Conservation (phyloP, 768 basidiomycete species). For the Xerocomellus dryophilus region DNA sequence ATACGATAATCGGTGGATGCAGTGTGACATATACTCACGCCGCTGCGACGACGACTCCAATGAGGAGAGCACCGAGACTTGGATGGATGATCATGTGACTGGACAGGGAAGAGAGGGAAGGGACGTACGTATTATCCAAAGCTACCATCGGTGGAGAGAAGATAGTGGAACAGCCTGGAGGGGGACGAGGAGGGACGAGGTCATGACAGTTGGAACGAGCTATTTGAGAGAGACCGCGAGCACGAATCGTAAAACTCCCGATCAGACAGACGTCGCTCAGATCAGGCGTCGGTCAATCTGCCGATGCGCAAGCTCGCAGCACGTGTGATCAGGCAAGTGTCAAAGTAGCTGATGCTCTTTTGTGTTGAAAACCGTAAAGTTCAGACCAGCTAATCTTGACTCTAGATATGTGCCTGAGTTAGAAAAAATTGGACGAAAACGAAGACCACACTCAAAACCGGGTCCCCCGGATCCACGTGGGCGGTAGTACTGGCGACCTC, state of each 20-base stretch:
- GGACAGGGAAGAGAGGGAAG: background rate
- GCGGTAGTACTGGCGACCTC: background rate
- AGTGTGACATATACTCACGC: conserved; percentile 35
- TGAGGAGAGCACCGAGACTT: conserved; percentile 50
- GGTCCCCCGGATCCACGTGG: too few species aligned
- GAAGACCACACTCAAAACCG: too few species aligned
- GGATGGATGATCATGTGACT: background rate
- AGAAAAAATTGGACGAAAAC: too few species aligned
- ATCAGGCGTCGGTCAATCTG: too few species aligned
- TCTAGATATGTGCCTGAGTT: too few species aligned
- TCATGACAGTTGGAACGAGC: background rate
- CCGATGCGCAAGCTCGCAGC: too few species aligned
- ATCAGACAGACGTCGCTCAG: too few species aligned
- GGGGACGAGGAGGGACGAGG: background rate
- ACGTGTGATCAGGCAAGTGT: too few species aligned
- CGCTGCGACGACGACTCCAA: conserved; percentile 52
- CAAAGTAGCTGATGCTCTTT: too few species aligned
- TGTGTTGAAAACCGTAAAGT: too few species aligned
- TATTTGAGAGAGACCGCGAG: background rate
- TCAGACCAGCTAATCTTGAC: too few species aligned
- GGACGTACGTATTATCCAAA: conserved; percentile 36
- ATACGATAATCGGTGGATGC: background rate
- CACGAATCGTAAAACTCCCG: too few species aligned
- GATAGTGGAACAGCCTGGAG: background rate
- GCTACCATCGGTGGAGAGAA: conserved; percentile 3